These are phyloP conservation scores for Solanum infundibuliforme DNA, from an alignment of 257 asterid species.

Conservation along the genomic window DNA sequence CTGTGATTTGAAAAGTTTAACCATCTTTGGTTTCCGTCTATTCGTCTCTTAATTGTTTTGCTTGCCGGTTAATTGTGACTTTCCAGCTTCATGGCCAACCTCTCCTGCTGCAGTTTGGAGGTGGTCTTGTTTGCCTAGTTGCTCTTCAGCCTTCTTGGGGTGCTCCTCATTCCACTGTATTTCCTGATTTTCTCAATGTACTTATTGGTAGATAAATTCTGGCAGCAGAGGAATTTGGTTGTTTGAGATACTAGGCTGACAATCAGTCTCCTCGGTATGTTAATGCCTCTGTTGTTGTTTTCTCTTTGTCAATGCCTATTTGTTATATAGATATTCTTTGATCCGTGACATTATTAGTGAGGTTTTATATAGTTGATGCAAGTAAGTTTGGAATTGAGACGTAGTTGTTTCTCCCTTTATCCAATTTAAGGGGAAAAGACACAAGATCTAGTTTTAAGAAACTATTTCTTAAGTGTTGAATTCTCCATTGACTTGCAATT, in stretches of 20 bases:
- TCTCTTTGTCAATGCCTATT: background rate
- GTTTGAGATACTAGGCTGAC: background rate
- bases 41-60: background rate
- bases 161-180: background rate
- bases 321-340: background rate
- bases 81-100: background rate
- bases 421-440: background rate
- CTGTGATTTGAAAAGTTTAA: background rate
- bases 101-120: background rate
- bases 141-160: background rate
- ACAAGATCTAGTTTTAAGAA: background rate
- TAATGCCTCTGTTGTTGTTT: background rate
- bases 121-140: background rate
- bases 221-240: background rate
- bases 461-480: background rate
- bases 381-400: background rate
- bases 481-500: background rate
- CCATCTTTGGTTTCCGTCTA: background rate
- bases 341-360: background rate
- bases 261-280: background rate
- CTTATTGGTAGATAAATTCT: background rate
- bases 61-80: background rate
- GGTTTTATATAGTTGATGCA: background rate
- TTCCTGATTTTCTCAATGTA: background rate
- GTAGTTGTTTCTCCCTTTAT: background rate